Evolutionary conservation across 2,329 filamentous ascomycete genomes (phyloP).

Genomic region (Alternaria conjuncta): DNA sequence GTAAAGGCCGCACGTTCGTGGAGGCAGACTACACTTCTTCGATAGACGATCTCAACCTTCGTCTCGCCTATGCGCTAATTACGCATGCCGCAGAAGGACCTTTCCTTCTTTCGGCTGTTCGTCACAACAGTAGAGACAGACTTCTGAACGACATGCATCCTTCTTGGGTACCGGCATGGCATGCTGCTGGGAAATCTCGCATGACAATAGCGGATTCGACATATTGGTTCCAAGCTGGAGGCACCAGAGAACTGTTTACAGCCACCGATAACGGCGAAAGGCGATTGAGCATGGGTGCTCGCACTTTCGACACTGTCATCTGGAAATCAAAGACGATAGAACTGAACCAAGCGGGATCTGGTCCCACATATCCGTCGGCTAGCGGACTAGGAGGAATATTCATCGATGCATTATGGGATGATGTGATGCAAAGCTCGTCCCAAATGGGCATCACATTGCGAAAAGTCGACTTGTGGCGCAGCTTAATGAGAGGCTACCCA

Average conservation of each 20-base stretch:
- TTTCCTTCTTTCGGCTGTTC: rapidly evolving
- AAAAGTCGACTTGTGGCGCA: background rate
- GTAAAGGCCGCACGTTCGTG: background rate
- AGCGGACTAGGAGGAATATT: rapidly evolving
- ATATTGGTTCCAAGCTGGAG: background rate
- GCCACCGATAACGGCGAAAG: rapidly evolving
- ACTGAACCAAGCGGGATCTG: too few relatives aligned
- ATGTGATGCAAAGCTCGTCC: background rate
- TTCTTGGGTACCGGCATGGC: background rate
- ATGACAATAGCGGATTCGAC: rapidly evolving
- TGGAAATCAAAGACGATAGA: background rate
- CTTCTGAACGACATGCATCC: rapidly evolving
- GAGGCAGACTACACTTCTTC: background rate
- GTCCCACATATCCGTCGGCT: rapidly evolving
- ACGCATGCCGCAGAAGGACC: background rate
- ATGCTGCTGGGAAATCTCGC: rapidly evolving
- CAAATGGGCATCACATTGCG: background rate
- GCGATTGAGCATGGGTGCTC: rapidly evolving
- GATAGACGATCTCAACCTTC: background rate
- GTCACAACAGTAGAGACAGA: rapidly evolving
- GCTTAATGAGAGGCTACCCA: too few relatives aligned
- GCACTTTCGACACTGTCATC: background rate
- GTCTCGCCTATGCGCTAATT: background rate
- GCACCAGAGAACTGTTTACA: background rate
- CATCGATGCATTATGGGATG: background rate